A percentile compares a stretch with the other conserved stretches of the same genome.
These are phyloP conservation scores for Mallotus repandus DNA, from an alignment of 441 rosid species.

Conservation along the genomic window DNA sequence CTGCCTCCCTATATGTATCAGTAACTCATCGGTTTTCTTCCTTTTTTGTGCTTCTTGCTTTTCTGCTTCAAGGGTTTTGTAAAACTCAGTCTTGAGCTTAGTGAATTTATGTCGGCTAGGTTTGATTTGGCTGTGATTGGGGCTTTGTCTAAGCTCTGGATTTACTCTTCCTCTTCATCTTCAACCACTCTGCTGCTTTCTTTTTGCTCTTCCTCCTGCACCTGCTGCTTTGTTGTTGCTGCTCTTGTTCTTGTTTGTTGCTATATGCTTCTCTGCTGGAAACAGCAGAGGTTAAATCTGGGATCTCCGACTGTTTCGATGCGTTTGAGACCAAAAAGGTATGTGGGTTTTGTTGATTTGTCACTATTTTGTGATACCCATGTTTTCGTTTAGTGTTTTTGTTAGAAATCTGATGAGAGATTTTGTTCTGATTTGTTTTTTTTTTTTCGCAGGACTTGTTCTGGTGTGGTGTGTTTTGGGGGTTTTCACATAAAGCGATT, in stretches of 20 bases:
- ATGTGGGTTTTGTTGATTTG: conserved; percentile 1
- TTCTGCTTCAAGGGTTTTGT: conserved; percentile 22
- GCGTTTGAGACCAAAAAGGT: conserved; percentile 78
- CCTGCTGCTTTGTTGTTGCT: background rate
- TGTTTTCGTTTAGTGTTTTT: too few species aligned
- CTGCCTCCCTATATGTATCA: conserved; percentile 20
- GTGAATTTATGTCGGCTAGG: conserved; percentile 85
- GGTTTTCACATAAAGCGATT: conserved; percentile 63
- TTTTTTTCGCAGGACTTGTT: conserved; percentile 60
- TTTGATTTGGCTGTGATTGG: conserved; percentile 66
- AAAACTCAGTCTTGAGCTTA: background rate
- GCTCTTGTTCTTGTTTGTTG: background rate
- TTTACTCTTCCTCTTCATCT: conserved; percentile 15
- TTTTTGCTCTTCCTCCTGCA: conserved; percentile 10
- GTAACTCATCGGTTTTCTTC: conserved; percentile 22
- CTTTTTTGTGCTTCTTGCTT: conserved; percentile 13
- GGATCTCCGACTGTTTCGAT: conserved; percentile 51
- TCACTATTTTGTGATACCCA: too few species aligned
- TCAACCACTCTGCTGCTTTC: conserved; percentile 3
- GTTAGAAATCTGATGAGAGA: too few species aligned
- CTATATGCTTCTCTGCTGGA: conserved; percentile 62
- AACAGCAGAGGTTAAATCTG: conserved; percentile 51
- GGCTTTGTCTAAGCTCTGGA: conserved; percentile 62
- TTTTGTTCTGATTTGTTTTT: background rate
- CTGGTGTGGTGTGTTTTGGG: conserved; percentile 71